Evolutionary conservation across 305 asterid genomes (phyloP), one percentile per base, ranked within the genome.

Genomic region (Fraxinus baroniana): DNA sequence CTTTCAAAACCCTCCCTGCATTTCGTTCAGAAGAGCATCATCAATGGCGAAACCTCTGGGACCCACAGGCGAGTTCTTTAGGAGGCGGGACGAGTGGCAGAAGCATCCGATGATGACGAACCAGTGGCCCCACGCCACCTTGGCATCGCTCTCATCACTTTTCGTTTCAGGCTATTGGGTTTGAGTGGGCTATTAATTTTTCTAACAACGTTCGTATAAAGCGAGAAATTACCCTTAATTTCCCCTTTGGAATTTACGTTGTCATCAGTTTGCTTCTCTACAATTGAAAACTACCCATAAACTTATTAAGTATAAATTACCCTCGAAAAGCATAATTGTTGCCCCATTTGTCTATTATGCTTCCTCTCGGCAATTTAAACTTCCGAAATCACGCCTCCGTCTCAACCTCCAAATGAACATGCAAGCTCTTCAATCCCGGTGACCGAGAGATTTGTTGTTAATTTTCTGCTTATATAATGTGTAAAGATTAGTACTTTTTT

Each of bases 71-170:
- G 98, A 95, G 88, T 94, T 94, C 70, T 94, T 93, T 92, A 90
- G 89, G 91, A 88, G 97, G 66, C 91, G 98, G 41, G 97, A 93
- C 68, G 97, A 84, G 86, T 93, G 93, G 93, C 79, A 91, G 81
- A 87, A 87, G 86, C 90, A 88, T 83, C 93, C 91, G 76, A 90
- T 90, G 97, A 79, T 95, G 78, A 75, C 79, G 28, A 92, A 90
- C 32, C 98, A 95, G 86, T 85, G 95, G 90, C 98, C 97, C 78
- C 95, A 95, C 84, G 98, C 98, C 74, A 74, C 26, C 95, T 95
- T 64, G 95, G 97, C 79, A 93, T 88, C 92, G 97, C 92, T 3
- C 83, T 91, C 3, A 95, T 86, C 24, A 98, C 98, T 78, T 95
- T 95, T 86, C 30, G 30, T 28, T 28, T 28, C 30, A 28, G 30